A percentile compares a stretch with the other conserved stretches of the same genome.
Evolutionary conservation across 1,139 yeast species (phyloP).

Genomic region (Meyerozyma elateridarum): DNA sequence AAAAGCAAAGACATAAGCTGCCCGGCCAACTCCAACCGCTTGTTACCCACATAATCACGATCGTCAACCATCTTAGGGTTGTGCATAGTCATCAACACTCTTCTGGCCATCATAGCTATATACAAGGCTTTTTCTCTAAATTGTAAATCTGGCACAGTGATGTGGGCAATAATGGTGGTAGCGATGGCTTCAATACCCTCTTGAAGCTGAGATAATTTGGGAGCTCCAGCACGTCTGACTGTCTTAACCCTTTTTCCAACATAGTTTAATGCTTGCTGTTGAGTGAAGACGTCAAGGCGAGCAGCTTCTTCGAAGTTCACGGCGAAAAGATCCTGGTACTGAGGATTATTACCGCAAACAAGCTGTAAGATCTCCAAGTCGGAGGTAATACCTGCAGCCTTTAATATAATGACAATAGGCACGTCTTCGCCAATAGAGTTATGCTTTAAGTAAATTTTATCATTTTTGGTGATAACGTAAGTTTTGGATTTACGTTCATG

Average conservation of each 20-base stretch:
- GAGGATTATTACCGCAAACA: constrained; percentile 85
- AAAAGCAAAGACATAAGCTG: constrained; percentile 91
- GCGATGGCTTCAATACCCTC: constrained; percentile 98
- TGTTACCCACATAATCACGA: constrained; percentile 97
- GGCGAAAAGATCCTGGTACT: constrained; percentile 87
- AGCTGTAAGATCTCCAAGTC: constrained; percentile 91
- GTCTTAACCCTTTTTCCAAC: constrained; percentile 91
- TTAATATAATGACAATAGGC: constrained; percentile 87
- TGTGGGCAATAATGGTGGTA: constrained; percentile 92
- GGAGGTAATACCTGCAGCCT: constrained; percentile 92
- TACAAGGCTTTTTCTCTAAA: constrained; percentile 92
- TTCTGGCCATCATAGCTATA: constrained; percentile 93
- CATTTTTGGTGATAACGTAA: constrained; percentile 88
- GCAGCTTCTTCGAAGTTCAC: constrained; percentile 94
- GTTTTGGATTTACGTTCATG: constrained; percentile 98
- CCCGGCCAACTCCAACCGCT: constrained; percentile 94
- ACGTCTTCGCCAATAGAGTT: constrained; percentile 93
- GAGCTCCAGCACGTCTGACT: constrained; percentile 78
- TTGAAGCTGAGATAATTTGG: constrained; percentile 73
- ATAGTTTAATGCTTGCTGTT: constrained; percentile 88
- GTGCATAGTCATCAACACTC: constrained; percentile 93
- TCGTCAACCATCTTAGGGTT: constrained; percentile 96
- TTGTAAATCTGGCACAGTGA: constrained; percentile 79
- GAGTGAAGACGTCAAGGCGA: constrained; percentile 79
- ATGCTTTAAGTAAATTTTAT: constrained; percentile 84